Conservation (phyloP, 768 basidiomycete species). For the Boletus coccyginus region DNA sequence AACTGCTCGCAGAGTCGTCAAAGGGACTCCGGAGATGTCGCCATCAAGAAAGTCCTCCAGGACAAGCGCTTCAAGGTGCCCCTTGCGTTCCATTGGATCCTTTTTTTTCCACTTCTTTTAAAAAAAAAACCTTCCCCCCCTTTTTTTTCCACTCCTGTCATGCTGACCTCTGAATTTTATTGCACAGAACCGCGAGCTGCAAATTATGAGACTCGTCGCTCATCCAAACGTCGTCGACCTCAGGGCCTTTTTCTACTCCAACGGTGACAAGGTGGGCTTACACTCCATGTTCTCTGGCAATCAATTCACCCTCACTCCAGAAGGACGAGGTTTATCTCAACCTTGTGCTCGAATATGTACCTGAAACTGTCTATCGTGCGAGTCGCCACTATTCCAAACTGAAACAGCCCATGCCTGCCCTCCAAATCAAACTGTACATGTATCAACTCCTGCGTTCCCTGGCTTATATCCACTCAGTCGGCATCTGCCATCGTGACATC, state of each 20-base stretch:
- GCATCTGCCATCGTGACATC: slow-evolving; percentile 99
- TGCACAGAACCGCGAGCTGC: slow-evolving; percentile 92
- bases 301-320: slow-evolving; percentile 38
- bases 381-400: slow-evolving; percentile 99
- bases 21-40: slow-evolving; percentile 83
- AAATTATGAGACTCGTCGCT: slow-evolving; percentile 96
- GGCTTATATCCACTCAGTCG: slow-evolving; percentile 98
- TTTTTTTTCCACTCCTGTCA: neutral
- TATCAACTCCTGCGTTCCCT: slow-evolving; percentile 97
- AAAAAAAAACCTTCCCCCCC: neutral
- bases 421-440: slow-evolving; percentile 99
- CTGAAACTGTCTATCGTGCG: slow-evolving; percentile 98
- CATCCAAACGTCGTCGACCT: slow-evolving; percentile 99
- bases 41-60: slow-evolving; percentile 99
- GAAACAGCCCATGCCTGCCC: slow-evolving; percentile 99
- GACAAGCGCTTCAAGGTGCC: slow-evolving; percentile 99
- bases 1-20: slow-evolving; percentile 62
- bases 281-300: slow-evolving; percentile 2
- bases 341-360: slow-evolving; percentile 98
- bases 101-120: slow-evolving; percentile 12
- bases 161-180: slow-evolving; percentile 11
- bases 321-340: slow-evolving; percentile 99
- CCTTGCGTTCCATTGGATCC: slow-evolving; percentile 9
- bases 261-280: slow-evolving; percentile 89
- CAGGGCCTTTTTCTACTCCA: slow-evolving; percentile 98